Evolutionary conservation across 2,329 filamentous ascomycete species (phyloP).

Genomic region (Rhynchosporium secalis): DNA sequence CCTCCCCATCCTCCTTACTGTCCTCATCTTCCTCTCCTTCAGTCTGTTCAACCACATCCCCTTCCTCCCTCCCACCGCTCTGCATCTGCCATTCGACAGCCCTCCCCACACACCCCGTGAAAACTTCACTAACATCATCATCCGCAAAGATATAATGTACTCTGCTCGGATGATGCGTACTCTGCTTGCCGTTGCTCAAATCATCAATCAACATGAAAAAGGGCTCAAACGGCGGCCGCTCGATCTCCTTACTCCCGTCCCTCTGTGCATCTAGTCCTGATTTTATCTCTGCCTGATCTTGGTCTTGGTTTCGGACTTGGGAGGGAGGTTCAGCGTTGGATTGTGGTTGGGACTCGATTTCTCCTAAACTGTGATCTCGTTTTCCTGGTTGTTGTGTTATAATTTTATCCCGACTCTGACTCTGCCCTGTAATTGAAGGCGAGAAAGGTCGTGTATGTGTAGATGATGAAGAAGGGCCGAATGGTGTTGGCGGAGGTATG

Average conservation of each 20-base stretch:
- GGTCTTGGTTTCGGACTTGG: background rate
- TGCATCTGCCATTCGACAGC: conserved; percentile 7
- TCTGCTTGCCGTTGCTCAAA: conserved; percentile 44
- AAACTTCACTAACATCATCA: conserved; percentile 74
- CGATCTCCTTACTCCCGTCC: background rate
- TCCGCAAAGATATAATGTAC: conserved; percentile 93
- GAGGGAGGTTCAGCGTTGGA: background rate
- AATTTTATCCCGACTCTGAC: too few species aligned
- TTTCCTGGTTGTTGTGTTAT: too few species aligned
- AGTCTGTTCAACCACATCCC: background rate
- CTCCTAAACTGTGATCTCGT: too few species aligned
- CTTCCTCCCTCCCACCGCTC: background rate
- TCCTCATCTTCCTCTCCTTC: background rate
- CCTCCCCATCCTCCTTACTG: background rate
- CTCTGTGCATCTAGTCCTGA: background rate
- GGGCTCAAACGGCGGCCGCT: conserved; percentile 60
- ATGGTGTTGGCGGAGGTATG: background rate
- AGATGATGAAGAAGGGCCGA: conserved; percentile 4
- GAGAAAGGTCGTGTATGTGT: background rate
- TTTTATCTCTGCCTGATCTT: background rate
- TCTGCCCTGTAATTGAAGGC: background rate
- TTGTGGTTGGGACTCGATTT: background rate
- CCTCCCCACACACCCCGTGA: conserved; percentile 63
- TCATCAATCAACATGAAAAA: conserved; percentile 88
- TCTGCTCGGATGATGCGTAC: conserved; percentile 73